phyloP scores from a whole-genome alignment of 2,329 filamentous ascomycete species.

The Fonsecaea pugnacius region DNA sequence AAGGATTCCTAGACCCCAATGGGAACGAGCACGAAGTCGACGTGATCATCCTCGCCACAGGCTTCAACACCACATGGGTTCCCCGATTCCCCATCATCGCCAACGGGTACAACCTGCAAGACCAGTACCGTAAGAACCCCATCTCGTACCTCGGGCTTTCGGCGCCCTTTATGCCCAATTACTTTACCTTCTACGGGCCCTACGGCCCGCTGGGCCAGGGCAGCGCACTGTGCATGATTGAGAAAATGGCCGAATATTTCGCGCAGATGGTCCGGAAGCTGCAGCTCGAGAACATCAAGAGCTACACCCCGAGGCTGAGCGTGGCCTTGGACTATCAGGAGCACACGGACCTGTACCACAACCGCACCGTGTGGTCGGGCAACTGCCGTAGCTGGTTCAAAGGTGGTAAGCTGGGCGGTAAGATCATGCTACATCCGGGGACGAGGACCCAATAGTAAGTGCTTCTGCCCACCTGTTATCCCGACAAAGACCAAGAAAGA shows the following conservation, averaged over 20 bases:
- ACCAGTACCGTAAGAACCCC: conserved; percentile 26
- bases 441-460: conserved; percentile 10
- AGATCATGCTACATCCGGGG: conserved; percentile 3
- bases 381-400: conserved; percentile 1
- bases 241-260: conserved; percentile 25
- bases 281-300: conserved; percentile 32
- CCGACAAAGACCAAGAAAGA: conserved; percentile 26
- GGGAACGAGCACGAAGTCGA: conserved; percentile 36
- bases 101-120: conserved; percentile 23
- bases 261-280: conserved; percentile 31
- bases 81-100: conserved; percentile 30
- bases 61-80: conserved; percentile 33
- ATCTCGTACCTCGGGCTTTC: conserved; percentile 31
- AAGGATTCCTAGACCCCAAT: conserved; percentile 40
- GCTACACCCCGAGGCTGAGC: conserved; percentile 46
- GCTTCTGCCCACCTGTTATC: neutral
- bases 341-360: conserved; percentile 53
- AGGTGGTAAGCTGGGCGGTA: neutral
- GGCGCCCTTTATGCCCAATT: conserved; percentile 38
- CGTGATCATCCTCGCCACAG: conserved; percentile 33
- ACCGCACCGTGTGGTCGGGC: conserved; percentile 36
- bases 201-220: conserved; percentile 38
- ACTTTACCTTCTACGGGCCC: conserved; percentile 37
- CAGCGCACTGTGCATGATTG: conserved; percentile 24
- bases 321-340: conserved; percentile 54